Conservation (phyloP, 768 basidiomycete genomes). For the Mycena galericulata region DNA sequence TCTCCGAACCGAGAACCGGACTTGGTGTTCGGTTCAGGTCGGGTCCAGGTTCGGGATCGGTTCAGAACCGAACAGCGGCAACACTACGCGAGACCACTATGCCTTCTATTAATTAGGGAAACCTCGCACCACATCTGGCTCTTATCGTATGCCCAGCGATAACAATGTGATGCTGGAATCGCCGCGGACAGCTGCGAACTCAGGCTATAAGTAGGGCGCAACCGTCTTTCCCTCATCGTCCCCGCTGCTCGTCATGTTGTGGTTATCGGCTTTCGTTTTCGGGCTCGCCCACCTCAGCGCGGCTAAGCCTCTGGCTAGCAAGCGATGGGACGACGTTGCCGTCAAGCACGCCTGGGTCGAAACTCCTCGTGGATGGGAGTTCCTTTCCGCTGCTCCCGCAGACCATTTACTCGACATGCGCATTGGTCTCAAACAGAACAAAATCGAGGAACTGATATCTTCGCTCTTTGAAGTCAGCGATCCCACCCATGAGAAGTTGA, state of each 20-base stretch:
- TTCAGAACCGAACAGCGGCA: too few species aligned
- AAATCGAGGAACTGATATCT: slow-evolving; percentile 60
- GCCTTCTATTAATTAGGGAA: too few species aligned
- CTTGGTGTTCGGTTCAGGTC: too few species aligned
- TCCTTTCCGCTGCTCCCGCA: slow-evolving; percentile 55
- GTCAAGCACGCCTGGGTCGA: slow-evolving; percentile 46
- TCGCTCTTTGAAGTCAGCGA: slow-evolving; percentile 69
- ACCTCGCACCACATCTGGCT: not conserved
- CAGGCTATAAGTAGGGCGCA: not conserved
- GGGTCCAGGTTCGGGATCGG: too few species aligned
- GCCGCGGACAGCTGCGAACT: too few species aligned
- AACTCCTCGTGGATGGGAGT: slow-evolving; percentile 63
- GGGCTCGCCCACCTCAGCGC: slow-evolving; percentile 39
- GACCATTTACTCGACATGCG: slow-evolving; percentile 65
- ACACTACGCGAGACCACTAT: too few species aligned
- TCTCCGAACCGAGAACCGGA: too few species aligned
- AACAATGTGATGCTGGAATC: not conserved
- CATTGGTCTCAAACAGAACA: slow-evolving; percentile 66
- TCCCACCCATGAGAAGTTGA: slow-evolving; percentile 60
- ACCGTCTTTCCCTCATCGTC: not conserved
- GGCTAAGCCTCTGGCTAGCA: slow-evolving; percentile 48
- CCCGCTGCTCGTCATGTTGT: slow-evolving; percentile 38
- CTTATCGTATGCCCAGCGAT: too few species aligned
- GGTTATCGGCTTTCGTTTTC: slow-evolving; percentile 42
- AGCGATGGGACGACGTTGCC: slow-evolving; percentile 48